Evolutionary conservation across 192 early-diverging fungal genomes (phyloP), one percentile per base, ranked within the genome.

Genomic region (Podila horticola): DNA sequence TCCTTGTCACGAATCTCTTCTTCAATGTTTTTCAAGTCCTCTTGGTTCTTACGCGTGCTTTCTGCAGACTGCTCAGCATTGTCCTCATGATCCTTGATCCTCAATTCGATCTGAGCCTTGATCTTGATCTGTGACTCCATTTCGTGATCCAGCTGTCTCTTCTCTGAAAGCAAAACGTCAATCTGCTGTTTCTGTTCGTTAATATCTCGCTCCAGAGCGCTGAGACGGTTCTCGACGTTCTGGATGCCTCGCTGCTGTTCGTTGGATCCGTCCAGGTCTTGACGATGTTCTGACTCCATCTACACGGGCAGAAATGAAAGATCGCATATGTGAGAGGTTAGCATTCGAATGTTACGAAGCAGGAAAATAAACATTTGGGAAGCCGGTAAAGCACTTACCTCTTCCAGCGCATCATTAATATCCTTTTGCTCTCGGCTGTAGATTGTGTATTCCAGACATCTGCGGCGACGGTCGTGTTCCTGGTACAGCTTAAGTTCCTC

Each of bases 381-480:
- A 1, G 41, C 15, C 41, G 15, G 13, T 17, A 2, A 50, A 62
- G 19, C 49, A 31, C 59, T 29, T 68, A 85, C 84, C 36, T 93
- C 92, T 58, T 95, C 94, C 22, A 98, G 74, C 64, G 91, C 91
- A 65, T 92, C 88, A n/a, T 88, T 88, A 0, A 94, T 87, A 62
- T 97, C 94, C 38, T 90, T 85, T 68, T 95, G 95, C 84, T 99
- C 97, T 12, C 93, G 88, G 58, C 90, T 91, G 83, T 95, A 96
- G 33, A 99, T 95, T n/a, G 95, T 91, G 79, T 98, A 97, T 74
- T 98, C 96, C 9, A 98, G 84, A 29, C 91, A 93, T 31, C 97
- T 86, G 36, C 96, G 88, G 66, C 97, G 94, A 45, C 90, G 86
- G 71, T 99, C 97, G 68, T 93, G 84, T 13, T 91, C 85, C 64